Conservation (phyloP, 2,329 filamentous ascomycete species). For the Neocucurbitaria cava region DNA sequence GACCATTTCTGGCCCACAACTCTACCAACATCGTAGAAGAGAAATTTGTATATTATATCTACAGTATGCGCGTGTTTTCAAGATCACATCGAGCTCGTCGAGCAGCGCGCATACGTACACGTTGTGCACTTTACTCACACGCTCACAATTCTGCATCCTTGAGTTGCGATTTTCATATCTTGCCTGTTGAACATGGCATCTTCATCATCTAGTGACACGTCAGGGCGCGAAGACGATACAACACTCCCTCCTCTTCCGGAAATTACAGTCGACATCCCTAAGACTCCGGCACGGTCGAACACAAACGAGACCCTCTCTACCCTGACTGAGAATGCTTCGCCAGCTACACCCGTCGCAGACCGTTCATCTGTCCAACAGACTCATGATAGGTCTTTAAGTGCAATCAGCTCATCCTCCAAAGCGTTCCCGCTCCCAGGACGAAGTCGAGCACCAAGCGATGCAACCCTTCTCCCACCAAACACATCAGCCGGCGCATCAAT, state of each 20-base stretch:
- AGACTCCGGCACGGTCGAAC: slow-evolving; percentile 25
- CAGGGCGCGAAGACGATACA: slow-evolving; percentile 20
- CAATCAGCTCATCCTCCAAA: slow-evolving; percentile 19
- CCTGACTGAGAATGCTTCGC: slow-evolving; percentile 27
- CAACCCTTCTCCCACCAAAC: slow-evolving; percentile 26
- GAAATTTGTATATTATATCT: slow-evolving; percentile 16
- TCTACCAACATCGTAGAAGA: slow-evolving; percentile 9
- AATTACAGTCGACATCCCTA: slow-evolving; percentile 34
- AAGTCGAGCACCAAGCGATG: slow-evolving; percentile 32
- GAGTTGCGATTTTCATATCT: neutral
- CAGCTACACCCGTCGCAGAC: slow-evolving; percentile 30
- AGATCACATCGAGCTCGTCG: slow-evolving; percentile 8
- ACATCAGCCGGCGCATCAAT: slow-evolving; percentile 28
- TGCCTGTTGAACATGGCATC: slow-evolving; percentile 34
- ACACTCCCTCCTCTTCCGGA: slow-evolving; percentile 29
- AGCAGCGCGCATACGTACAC: slow-evolving; percentile 1
- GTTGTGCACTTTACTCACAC: neutral
- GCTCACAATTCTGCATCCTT: neutral
- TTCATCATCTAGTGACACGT: slow-evolving; percentile 17
- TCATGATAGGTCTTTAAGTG: slow-evolving; percentile 24
- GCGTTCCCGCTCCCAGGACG: slow-evolving; percentile 14
- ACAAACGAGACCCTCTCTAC: slow-evolving; percentile 30
- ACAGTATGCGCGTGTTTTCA: slow-evolving; percentile 9
- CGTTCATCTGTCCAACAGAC: slow-evolving; percentile 20
- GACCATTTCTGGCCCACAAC: slow-evolving; percentile 1